Base-by-base conservation (phyloP, 2,329 filamentous ascomycete species). In the Aspergillus sp. region DNA sequence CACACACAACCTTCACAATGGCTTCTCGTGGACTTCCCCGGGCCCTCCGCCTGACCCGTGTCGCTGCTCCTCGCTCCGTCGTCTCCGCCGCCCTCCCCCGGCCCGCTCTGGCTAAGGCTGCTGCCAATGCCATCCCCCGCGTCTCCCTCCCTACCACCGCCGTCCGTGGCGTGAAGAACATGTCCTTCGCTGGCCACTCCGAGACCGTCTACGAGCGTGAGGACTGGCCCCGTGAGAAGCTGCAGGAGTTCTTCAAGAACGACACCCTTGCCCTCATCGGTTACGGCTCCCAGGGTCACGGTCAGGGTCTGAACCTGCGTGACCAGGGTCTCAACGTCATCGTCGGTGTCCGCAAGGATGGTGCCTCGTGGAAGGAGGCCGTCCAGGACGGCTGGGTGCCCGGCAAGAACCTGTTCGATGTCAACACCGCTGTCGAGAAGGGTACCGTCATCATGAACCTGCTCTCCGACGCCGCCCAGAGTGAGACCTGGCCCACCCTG, bases 281-380 rank as follows among this genome's bases (percentile, higher is more conserved):
- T 79, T 99, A 99, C 83, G 95, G 89, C 74, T 97, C 93, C 66
- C 93, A 97, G 84, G 95, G 95, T 74, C 95, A 99, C 86, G 95
- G 95, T 71, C 95, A 99, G 85, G 96, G 95, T 79, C 91, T 99
- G 66, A 99, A 99, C 88, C 90, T 99, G 78, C 94, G 95, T 82
- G 95, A 99, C 87, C 97, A 99, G 84, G 95, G 95, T 78, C 87
- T 99, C 71, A 98, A 98, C 81, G 95, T 99, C 82, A 97, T 99
- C 77, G 86, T 99, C 73, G 95, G 95, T 85, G 95, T 99, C 77
- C 91, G 95, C 77, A 98, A 98, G 90, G 90, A 95, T 81, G 95
- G 95, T 78, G 88, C 93, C 78, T 98, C 95, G 71, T 99, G 95
- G 95, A 92, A 96, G 83, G 95, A 99, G 80, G 95, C 95, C 72